Percentiles rank a stretch among this genome's conserved stretches.
These are phyloP conservation scores for Vanderwaltozyma verrucispora DNA, from an alignment of 805 yeast genomes.

Conservation along the genomic window DNA sequence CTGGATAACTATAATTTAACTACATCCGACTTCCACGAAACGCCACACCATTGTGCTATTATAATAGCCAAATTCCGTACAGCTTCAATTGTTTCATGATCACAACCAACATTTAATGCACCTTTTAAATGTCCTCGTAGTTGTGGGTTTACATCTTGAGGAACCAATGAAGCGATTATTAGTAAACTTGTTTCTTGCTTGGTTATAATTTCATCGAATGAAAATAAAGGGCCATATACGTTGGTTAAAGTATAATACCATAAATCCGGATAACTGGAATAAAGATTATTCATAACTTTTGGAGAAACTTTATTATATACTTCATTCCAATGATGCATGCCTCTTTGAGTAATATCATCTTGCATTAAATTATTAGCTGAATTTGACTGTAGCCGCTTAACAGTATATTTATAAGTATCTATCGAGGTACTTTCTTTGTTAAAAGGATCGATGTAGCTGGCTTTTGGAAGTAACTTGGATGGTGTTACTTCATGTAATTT, in stretches of 20 bases:
- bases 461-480: conserved; percentile 22
- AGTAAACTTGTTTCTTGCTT: conserved; percentile 68
- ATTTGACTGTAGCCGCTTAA: neutral
- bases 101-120: conserved; percentile 69
- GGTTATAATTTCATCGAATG: conserved; percentile 50
- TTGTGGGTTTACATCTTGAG: conserved; percentile 91
- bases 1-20: conserved; percentile 18
- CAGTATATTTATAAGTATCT: neutral
- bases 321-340: conserved; percentile 57
- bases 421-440: neutral
- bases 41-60: conserved; percentile 66
- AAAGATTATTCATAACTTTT: conserved; percentile 58
- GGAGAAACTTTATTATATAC: conserved; percentile 67
- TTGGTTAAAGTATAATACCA: conserved; percentile 62
- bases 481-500: conserved; percentile 61
- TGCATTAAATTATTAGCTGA: neutral
- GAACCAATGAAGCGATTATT: conserved; percentile 69
- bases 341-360: conserved; percentile 30
- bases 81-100: conserved; percentile 49
- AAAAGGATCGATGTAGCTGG: conserved; percentile 13
- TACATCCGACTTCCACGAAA: conserved; percentile 39
- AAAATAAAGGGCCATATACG: conserved; percentile 70
- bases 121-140: conserved; percentile 85
- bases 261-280: conserved; percentile 73
- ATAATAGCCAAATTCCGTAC: conserved; percentile 53